Percentiles rank a stretch among this genome's conserved stretches.
These are phyloP conservation scores for Fusarium nisikadoi DNA, from an alignment of 2,329 filamentous ascomycete species.

Conservation along the genomic window DNA sequence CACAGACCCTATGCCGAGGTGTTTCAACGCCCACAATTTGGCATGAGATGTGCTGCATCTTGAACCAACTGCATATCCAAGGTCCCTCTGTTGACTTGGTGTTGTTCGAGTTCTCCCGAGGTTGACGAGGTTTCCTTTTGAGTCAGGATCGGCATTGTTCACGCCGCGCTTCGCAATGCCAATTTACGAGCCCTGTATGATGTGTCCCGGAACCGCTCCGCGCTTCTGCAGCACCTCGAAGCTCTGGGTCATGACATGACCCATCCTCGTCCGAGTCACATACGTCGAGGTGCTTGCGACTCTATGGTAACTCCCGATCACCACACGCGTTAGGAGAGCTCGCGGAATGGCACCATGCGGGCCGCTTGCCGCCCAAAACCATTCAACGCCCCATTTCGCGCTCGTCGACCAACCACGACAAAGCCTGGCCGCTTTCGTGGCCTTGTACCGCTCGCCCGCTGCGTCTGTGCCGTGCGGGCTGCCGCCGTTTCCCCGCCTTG, in stretches of 20 bases:
- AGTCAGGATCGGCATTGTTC: conserved; percentile 22
- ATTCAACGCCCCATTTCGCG: conserved; percentile 28
- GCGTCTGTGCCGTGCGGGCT: conserved; percentile 36
- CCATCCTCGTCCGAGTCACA: conserved; percentile 4
- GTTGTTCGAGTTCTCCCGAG: conserved; percentile 23
- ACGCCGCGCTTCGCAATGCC: conserved; percentile 23
- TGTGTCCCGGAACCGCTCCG: conserved; percentile 19
- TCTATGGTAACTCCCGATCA: conserved; percentile 10
- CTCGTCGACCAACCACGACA: conserved; percentile 35
- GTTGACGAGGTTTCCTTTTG: conserved; percentile 4
- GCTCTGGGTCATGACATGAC: conserved; percentile 38
- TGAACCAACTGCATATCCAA: conserved; percentile 45
- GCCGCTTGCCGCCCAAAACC: conserved; percentile 36
- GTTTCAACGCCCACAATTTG: conserved; percentile 28
- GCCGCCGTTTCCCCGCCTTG: conserved; percentile 34
- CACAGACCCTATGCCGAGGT: conserved; percentile 23
- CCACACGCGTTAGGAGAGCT: conserved; percentile 13
- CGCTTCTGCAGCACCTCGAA: conserved; percentile 23
- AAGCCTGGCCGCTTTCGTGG: conserved; percentile 24
- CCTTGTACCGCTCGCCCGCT: conserved; percentile 24
- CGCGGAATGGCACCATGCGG: conserved; percentile 36
- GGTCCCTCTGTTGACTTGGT: conserved; percentile 23
- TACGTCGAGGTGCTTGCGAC: conserved; percentile 6
- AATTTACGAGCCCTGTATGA: conserved; percentile 6
- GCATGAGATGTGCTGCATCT: conserved; percentile 17